A percentile compares a stretch with the other conserved stretches of the same genome.
Conservation (phyloP, 2,329 filamentous ascomycete species). For the Aspergillus ibericus region DNA sequence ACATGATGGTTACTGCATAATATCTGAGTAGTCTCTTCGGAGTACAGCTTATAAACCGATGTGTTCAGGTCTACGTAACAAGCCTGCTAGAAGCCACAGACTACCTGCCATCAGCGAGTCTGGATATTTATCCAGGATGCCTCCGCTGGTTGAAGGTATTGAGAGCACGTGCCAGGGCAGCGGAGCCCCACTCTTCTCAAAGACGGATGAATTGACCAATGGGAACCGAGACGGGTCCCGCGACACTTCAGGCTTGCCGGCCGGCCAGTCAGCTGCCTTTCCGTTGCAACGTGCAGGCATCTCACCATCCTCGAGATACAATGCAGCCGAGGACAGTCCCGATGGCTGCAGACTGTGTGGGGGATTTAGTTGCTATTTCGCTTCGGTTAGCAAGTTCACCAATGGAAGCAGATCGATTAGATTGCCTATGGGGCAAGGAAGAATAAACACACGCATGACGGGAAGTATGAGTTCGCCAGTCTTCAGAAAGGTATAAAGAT, state of each 20-base stretch:
- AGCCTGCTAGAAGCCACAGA: no score
- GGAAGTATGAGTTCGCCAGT: neutral
- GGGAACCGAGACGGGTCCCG: no score
- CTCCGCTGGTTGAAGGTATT: neutral
- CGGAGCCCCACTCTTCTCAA: neutral
- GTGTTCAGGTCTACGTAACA: neutral
- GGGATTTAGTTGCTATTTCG: neutral
- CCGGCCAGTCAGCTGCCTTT: constrained; percentile 15
- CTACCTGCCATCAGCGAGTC: neutral
- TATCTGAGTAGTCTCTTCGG: neutral
- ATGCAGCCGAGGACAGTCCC: neutral
- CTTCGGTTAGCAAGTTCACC: neutral
- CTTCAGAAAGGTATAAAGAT: constrained; percentile 1
- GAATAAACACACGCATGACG: neutral
- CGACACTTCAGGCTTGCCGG: neutral
- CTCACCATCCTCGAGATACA: neutral
- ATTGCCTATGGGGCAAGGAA: neutral
- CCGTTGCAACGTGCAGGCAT: constrained; percentile 16
- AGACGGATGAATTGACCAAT: neutral
- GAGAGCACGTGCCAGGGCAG: neutral
- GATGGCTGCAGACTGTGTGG: neutral
- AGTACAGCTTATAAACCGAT: neutral
- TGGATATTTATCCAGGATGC: neutral
- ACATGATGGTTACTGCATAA: constrained; percentile 5
- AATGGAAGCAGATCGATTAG: constrained; percentile 8